Conservation (phyloP, 2,329 filamentous ascomycete genomes). For the Calycina marina region DNA sequence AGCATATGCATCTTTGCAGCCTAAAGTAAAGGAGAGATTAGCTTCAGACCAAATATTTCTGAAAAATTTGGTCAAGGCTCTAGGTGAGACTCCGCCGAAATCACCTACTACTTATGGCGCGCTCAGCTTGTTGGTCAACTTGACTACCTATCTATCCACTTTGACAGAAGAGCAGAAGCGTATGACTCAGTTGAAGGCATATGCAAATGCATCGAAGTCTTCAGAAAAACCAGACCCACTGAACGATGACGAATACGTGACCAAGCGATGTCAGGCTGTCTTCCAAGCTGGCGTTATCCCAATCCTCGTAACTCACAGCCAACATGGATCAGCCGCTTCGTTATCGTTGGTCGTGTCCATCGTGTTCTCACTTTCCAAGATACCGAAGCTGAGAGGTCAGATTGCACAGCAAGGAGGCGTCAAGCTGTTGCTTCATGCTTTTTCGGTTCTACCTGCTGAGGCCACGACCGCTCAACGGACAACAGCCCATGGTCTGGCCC, state of each 20-base stretch:
- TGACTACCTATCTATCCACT: slow-evolving; percentile 65
- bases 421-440: slow-evolving; percentile 63
- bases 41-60: slow-evolving; percentile 55
- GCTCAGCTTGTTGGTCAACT: slow-evolving; percentile 71
- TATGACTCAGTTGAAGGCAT: slow-evolving; percentile 83
- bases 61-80: slow-evolving; percentile 48
- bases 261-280: slow-evolving; percentile 59
- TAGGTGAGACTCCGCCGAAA: slow-evolving; percentile 43
- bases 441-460: slow-evolving; percentile 43
- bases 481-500: slow-evolving; percentile 67
- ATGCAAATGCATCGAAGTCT: slow-evolving; percentile 71
- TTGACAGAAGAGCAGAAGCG: slow-evolving; percentile 85
- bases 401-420: slow-evolving; percentile 91
- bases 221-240: slow-evolving; percentile 47
- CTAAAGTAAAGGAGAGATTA: slow-evolving; percentile 71
- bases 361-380: slow-evolving; percentile 61
- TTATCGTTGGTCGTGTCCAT: slow-evolving; percentile 63
- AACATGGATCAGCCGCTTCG: slow-evolving; percentile 55
- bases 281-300: slow-evolving; percentile 69
- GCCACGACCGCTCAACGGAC: slow-evolving; percentile 35
- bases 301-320: slow-evolving; percentile 61
- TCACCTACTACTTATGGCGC: slow-evolving; percentile 71
- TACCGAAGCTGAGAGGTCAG: slow-evolving; percentile 57
- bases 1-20: slow-evolving; percentile 78
- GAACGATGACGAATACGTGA: slow-evolving; percentile 63